A percentile compares a stretch with the other conserved stretches of the same genome.
Conservation (phyloP, 805 yeast species). For the Saccharomyces kudriavzevii region DNA sequence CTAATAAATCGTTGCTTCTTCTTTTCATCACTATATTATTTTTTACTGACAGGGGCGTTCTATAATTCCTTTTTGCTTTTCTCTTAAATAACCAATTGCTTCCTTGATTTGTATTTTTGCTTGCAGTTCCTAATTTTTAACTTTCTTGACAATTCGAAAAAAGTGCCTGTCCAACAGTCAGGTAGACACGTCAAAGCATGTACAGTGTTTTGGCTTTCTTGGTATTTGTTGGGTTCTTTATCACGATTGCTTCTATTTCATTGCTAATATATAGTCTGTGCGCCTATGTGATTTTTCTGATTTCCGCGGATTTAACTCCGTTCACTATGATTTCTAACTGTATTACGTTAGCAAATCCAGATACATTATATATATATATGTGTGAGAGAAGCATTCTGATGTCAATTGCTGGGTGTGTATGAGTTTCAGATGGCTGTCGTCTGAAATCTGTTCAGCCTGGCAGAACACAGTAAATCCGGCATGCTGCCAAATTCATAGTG, state of each 20-base stretch:
- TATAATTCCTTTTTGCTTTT: neutral
- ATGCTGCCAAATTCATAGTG: neutral
- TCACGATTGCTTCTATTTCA: neutral
- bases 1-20: neutral
- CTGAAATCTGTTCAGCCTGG: neutral
- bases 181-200: neutral
- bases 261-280: neutral
- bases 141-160: neutral
- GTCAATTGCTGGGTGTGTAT: neutral
- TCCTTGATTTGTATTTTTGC: neutral
- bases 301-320: neutral
- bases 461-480: neutral
- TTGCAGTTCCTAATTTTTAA: neutral
- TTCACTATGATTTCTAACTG: neutral
- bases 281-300: neutral
- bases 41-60: neutral
- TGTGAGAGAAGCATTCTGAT: neutral
- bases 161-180: neutral
- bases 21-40: neutral
- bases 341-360: neutral
- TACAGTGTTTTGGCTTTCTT: neutral
- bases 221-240: neutral
- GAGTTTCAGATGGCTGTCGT: neutral
- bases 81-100: neutral
- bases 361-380: neutral